These are phyloP conservation scores for Lotus japonicus DNA, from an alignment of 306 rosid species.

Conservation along the genomic window DNA sequence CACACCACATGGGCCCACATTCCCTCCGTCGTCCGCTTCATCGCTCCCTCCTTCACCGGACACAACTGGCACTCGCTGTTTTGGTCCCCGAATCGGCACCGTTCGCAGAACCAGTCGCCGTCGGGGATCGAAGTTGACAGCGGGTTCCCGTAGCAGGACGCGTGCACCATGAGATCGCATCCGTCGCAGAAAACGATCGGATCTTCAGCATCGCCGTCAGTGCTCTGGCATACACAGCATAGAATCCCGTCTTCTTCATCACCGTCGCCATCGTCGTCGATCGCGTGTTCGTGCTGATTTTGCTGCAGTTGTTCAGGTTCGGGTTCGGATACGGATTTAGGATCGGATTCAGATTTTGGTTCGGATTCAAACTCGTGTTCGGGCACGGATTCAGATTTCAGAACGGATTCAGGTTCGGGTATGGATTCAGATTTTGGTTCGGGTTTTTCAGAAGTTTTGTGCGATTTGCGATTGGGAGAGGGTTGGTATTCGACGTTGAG, in stretches of 20 bases:
- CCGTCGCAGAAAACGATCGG: constrained; percentile 90
- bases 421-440: not conserved
- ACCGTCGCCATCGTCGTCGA: not conserved
- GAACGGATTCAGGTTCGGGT: not conserved
- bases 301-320: not conserved
- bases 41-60: constrained; percentile 55
- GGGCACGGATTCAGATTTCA: too few species aligned
- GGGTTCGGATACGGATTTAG: too few species aligned
- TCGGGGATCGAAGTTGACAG: constrained; percentile 46
- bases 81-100: constrained; percentile 21
- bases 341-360: too few species aligned
- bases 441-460: not conserved
- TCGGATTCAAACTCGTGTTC: too few species aligned
- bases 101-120: constrained; percentile 71
- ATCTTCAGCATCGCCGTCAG: constrained; percentile 70
- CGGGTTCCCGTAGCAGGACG: constrained; percentile 77
- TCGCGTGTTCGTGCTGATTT: not conserved
- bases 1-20: constrained; percentile 74
- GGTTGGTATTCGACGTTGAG: constrained; percentile 56
- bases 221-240: constrained; percentile 68
- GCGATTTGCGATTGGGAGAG: not conserved
- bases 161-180: constrained; percentile 82
- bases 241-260: constrained; percentile 43
- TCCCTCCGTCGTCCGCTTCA: constrained; percentile 43
- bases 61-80: constrained; percentile 34